Conservation (phyloP, 352 stramenopile genomes). For the Pythium coloratum region DNA sequence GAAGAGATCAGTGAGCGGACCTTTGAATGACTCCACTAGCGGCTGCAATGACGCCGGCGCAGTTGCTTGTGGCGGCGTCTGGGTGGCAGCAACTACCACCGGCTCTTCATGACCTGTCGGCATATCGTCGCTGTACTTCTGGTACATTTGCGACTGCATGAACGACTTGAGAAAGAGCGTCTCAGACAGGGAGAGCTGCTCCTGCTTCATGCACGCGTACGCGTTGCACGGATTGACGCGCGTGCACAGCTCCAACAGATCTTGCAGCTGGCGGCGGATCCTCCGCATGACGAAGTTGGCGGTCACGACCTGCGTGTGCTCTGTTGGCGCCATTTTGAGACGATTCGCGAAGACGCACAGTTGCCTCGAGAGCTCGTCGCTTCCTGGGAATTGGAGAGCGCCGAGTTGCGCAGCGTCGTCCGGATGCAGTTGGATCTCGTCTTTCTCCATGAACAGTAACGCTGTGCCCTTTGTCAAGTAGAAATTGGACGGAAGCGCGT, state of each 20-base stretch:
- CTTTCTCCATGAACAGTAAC: constrained; percentile 18
- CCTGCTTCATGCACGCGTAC: constrained; percentile 31
- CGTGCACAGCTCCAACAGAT: constrained; percentile 20
- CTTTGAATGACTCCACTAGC: constrained; percentile 2
- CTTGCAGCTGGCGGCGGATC: constrained; percentile 21
- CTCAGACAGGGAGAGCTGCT: constrained; percentile 29
- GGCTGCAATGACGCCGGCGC: not conserved
- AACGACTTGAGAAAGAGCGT: constrained; percentile 29
- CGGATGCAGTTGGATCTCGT: constrained; percentile 20
- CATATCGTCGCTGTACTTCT: constrained; percentile 29
- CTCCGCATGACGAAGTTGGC: constrained; percentile 20
- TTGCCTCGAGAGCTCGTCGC: constrained; percentile 16
- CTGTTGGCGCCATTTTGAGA: not conserved
- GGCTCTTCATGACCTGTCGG: not conserved
- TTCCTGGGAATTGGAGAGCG: constrained; percentile 22
- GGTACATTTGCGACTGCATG: constrained; percentile 35
- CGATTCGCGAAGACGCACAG: constrained; percentile 9
- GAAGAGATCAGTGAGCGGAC: constrained; percentile 11
- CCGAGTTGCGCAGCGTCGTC: constrained; percentile 23
- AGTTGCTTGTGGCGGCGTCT: not conserved
- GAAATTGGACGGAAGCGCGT: constrained; percentile 19
- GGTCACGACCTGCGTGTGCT: not conserved
- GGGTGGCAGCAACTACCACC: not conserved
- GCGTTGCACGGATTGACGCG: constrained; percentile 29
- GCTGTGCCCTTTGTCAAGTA: constrained; percentile 24